Base-by-base conservation (phyloP, 257 asterid genomes). In the Solanum appendiculatum region DNA sequence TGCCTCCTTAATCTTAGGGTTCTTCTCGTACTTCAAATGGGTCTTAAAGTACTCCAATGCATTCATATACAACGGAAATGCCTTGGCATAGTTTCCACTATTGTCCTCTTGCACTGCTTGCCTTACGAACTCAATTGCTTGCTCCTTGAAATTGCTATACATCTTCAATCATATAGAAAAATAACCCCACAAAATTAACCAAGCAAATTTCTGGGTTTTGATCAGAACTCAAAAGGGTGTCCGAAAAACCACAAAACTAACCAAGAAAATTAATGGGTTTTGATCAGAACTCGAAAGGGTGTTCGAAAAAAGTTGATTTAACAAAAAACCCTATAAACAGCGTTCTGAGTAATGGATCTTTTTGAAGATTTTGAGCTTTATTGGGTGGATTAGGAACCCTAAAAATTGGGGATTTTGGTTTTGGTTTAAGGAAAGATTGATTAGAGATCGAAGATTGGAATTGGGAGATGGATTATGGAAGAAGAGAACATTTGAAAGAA, bases 141-240 rank as follows among this genome's bases (percentile, higher is more conserved):
- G 99, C 88, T 97, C 99, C 84, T 97, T 97, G 92, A 97, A 97
- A 93, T 97, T 97, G 92, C 98, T 95, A 85, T 97, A 97, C 99
- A 97, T 97, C 87, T 70, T 85, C 39, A 9, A 42, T 66, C 75
- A 37, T 60, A 66, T 25, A 64, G 18, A 8, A 7, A 56, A 56
- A 44, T 27, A 27, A 14, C 13, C 7, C 21, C 37, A 66, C 37
- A 66, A 29, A 13, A 12, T 27, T 14, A 27, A 66, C 39, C 75
- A 31, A 69, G 5, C 21, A 69, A 16, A 31, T 29, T 66, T 66
- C 36, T 27, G 74, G 74, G 37, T 27, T 66, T 66, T 13, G 74
- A 66, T 66, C 74, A 29, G 74, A 66, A 29, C 74, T 66, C 74
- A 29, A 14, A 66, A 66, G 74, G 74, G 37, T 29, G 37, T 29